phyloP scores from a whole-genome alignment of 2,329 filamentous ascomycete genomes.

The Paracamarosporium sp. region DNA sequence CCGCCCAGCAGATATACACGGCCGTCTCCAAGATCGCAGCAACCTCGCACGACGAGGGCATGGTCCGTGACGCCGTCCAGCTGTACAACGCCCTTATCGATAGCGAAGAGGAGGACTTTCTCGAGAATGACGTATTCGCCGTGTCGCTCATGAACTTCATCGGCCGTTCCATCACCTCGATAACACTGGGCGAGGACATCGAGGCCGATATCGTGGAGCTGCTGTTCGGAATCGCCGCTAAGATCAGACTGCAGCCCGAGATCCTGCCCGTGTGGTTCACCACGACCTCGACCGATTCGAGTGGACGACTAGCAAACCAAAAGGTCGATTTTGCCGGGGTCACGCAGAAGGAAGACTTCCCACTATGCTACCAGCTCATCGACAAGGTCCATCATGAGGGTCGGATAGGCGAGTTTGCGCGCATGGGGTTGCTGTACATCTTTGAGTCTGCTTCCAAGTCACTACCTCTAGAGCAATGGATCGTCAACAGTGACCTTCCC shows the following conservation, averaged over 20 bases:
- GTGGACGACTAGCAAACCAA: slow-evolving; percentile 53
- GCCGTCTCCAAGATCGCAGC: slow-evolving; percentile 89
- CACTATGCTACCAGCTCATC: slow-evolving; percentile 92
- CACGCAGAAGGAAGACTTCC: slow-evolving; percentile 89
- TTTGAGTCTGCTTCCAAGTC: slow-evolving; percentile 92
- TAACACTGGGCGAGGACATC: slow-evolving; percentile 77
- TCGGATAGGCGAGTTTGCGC: slow-evolving; percentile 91
- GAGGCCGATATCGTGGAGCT: slow-evolving; percentile 91
- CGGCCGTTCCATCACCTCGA: slow-evolving; percentile 75
- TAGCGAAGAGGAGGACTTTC: slow-evolving; percentile 93
- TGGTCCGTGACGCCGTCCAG: slow-evolving; percentile 82
- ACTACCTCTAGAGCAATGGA: slow-evolving; percentile 86
- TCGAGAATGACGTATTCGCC: slow-evolving; percentile 86
- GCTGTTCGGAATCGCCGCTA: slow-evolving; percentile 94
- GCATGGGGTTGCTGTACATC: slow-evolving; percentile 92
- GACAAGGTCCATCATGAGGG: slow-evolving; percentile 98
- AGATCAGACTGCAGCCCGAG: slow-evolving; percentile 87
- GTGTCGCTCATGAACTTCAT: slow-evolving; percentile 86
- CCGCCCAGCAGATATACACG: slow-evolving; percentile 86
- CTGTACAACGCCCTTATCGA: slow-evolving; percentile 94
- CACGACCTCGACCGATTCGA: slow-evolving; percentile 50
- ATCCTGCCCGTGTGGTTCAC: slow-evolving; percentile 94
- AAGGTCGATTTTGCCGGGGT: slow-evolving; percentile 79
- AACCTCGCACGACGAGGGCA: slow-evolving; percentile 81
- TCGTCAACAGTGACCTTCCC: slow-evolving; percentile 94